Evolutionary conservation across 345 rosid genomes (phyloP).

Genomic region (Salix caprea): DNA sequence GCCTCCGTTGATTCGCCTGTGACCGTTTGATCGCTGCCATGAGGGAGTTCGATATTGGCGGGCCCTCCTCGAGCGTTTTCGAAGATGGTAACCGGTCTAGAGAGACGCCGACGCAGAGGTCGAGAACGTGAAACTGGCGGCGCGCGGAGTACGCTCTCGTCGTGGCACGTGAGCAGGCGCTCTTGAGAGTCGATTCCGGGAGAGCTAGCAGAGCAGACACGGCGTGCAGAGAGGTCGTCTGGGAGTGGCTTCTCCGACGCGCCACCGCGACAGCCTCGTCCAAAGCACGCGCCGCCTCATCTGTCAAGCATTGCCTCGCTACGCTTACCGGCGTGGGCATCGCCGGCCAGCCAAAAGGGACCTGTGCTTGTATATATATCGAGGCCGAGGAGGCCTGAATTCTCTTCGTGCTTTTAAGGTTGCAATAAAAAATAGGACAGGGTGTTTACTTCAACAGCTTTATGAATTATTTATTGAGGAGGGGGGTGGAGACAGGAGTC

Average conservation of each 20-base stretch:
- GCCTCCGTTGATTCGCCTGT: constrained; percentile 84
- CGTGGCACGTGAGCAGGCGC: constrained; percentile 55
- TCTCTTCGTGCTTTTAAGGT: background rate
- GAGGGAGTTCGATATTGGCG: constrained; percentile 76
- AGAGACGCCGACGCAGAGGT: constrained; percentile 57
- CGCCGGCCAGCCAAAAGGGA: constrained; percentile 23
- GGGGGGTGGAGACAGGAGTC: background rate
- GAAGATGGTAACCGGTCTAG: constrained; percentile 55
- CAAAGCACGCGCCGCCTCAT: constrained; percentile 58
- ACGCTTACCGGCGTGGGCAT: constrained; percentile 64
- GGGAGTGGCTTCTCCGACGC: constrained; percentile 56
- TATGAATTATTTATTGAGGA: constrained; percentile 20
- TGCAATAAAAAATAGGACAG: constrained; percentile 16
- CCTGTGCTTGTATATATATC: background rate
- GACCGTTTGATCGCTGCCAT: constrained; percentile 98
- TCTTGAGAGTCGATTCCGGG: constrained; percentile 54
- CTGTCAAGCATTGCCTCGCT: constrained; percentile 64
- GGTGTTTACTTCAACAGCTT: constrained; percentile 29
- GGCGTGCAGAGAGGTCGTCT: constrained; percentile 69
- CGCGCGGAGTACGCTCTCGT: constrained; percentile 38
- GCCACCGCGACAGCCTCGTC: constrained; percentile 69
- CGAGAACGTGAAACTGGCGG: constrained; percentile 59
- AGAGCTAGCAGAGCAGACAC: constrained; percentile 53
- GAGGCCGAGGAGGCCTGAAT: background rate
- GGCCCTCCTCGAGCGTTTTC: constrained; percentile 34